phyloP scores from a whole-genome alignment of 2,329 filamentous ascomycete genomes.

The Alternaria longipes region DNA sequence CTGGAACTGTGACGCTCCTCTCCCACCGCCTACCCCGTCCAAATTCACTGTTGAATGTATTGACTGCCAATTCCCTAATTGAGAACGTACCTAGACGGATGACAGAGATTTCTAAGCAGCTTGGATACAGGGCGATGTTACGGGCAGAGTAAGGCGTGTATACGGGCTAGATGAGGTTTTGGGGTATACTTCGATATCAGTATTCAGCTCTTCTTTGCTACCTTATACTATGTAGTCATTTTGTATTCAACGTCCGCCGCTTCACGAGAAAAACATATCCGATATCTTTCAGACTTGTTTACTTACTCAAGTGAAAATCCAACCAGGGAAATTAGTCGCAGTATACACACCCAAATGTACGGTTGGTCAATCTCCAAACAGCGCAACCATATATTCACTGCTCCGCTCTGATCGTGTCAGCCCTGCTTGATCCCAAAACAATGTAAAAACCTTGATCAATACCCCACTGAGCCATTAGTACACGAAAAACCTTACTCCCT shows the following conservation, averaged over 20 bases:
- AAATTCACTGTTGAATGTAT: background rate
- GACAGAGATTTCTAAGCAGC: background rate
- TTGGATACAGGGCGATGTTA: background rate
- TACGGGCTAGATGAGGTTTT: background rate
- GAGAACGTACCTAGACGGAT: background rate
- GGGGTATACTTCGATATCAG: background rate
- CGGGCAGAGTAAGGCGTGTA: background rate
- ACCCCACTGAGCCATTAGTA: background rate
- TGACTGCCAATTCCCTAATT: conserved; percentile 16
- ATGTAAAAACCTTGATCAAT: background rate
- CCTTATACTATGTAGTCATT: background rate
- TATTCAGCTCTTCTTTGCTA: background rate
- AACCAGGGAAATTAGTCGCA: background rate
- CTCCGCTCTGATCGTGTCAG: background rate
- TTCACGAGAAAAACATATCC: background rate
- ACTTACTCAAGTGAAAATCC: background rate
- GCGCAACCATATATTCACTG: background rate
- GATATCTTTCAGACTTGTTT: background rate
- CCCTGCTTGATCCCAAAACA: background rate
- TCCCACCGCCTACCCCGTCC: background rate
- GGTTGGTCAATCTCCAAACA: background rate
- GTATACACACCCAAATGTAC: background rate
- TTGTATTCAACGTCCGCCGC: background rate
- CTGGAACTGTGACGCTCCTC: conserved; percentile 13
- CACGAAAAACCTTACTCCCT: no score